Evolutionary conservation across 2,329 filamentous ascomycete genomes (phyloP).

Genomic region (Dryadomyces quercivorus): DNA sequence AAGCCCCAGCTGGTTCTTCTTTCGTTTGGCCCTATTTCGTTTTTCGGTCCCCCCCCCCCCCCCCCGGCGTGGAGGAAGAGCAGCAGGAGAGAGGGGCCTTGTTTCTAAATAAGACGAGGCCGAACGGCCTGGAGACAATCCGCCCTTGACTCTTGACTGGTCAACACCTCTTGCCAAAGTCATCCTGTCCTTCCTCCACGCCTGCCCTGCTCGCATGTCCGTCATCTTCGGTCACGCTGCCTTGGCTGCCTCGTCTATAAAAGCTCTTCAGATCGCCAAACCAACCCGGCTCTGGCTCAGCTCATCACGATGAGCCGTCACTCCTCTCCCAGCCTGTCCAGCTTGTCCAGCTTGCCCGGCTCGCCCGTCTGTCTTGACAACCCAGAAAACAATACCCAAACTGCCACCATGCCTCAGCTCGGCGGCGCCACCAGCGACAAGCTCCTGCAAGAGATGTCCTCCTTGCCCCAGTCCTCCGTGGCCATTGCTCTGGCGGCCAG

Average conservation of each 20-base stretch:
- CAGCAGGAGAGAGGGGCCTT: background rate
- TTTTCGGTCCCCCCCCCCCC: background rate
- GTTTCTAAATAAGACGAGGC: slow-evolving; percentile 1
- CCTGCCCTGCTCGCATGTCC: background rate
- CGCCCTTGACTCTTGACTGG: background rate
- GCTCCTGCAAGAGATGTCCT: slow-evolving; percentile 9
- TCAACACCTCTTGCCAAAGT: background rate
- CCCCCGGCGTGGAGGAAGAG: too few relatives aligned
- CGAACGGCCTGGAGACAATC: background rate
- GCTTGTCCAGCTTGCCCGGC: background rate
- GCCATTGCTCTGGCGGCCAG: background rate
- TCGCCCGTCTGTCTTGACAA: background rate
- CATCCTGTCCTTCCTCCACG: background rate
- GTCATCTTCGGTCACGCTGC: too few relatives aligned
- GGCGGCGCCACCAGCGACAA: slow-evolving; percentile 5
- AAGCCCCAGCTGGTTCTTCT: background rate
- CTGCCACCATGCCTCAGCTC: slow-evolving; percentile 8
- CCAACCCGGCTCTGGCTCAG: background rate
- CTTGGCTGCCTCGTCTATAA: background rate
- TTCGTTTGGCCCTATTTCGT: background rate
- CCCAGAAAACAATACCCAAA: background rate
- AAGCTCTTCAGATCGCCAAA: background rate
- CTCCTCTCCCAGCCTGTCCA: background rate
- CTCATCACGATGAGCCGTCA: background rate
- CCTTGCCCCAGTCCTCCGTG: slow-evolving; percentile 7